Evolutionary conservation across 352 stramenopile species (phyloP).

Genomic region (Globisporangium camurandrum): DNA sequence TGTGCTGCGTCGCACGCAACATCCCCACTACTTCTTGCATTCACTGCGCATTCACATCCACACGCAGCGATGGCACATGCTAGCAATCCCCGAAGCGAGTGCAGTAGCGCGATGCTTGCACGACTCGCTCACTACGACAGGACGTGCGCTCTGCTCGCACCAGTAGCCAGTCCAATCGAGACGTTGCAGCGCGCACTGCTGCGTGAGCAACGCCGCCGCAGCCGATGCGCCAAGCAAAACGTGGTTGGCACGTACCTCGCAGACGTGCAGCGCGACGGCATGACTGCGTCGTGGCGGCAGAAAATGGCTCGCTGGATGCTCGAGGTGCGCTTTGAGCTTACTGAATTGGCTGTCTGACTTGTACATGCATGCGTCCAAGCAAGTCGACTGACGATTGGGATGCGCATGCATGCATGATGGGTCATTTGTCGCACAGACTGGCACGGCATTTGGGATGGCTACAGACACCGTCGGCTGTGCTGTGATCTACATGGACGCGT

Average conservation of each 20-base stretch:
- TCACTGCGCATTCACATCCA: background rate
- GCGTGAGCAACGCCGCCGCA: background rate
- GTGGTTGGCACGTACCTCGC: conserved; percentile 15
- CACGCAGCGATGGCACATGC: background rate
- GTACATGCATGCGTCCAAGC: no score
- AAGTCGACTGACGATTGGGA: no score
- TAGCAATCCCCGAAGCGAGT: background rate
- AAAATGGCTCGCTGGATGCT: conserved; percentile 49
- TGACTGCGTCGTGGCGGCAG: conserved; percentile 30
- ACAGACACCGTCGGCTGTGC: conserved; percentile 11
- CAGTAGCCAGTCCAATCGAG: conserved; percentile 1
- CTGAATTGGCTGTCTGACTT: no score
- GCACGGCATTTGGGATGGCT: conserved; percentile 10
- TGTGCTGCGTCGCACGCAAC: background rate
- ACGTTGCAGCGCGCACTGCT: conserved; percentile 11
- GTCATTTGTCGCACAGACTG: conserved; percentile 7
- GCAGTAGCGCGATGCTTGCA: background rate
- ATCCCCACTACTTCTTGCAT: background rate
- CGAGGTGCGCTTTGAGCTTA: conserved; percentile 19
- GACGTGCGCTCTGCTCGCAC: background rate
- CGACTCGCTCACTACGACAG: background rate
- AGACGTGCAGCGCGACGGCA: conserved; percentile 29
- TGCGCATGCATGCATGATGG: no score
- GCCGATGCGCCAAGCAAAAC: background rate
- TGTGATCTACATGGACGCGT: conserved; percentile 10